Percentiles rank a stretch among this genome's conserved stretches.
Evolutionary conservation across 2,329 filamentous ascomycete genomes (phyloP).

Genomic region (Ceratocystis variospora): DNA sequence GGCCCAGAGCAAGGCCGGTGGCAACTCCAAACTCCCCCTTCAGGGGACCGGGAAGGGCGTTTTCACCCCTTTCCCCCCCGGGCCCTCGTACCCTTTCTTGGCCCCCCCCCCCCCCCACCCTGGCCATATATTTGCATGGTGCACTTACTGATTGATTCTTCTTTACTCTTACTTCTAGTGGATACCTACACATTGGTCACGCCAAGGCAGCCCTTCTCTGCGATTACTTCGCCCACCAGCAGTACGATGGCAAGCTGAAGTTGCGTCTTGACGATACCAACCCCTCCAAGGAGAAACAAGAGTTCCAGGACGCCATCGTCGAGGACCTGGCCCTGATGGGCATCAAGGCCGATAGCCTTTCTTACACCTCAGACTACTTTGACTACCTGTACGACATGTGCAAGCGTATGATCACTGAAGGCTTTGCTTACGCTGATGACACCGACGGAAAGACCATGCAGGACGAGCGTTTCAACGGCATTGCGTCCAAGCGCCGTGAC

Average conservation of each 20-base stretch:
- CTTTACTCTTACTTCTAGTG: conserved; percentile 29
- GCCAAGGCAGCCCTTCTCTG: conserved; percentile 87
- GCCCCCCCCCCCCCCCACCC: neutral
- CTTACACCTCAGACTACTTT: conserved; percentile 93
- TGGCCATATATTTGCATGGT: neutral
- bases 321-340: conserved; percentile 86
- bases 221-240: conserved; percentile 91
- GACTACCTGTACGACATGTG: conserved; percentile 78
- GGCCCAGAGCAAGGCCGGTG: conserved; percentile 60
- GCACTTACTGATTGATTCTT: neutral
- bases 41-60: conserved; percentile 78
- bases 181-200: conserved; percentile 90
- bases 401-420: conserved; percentile 70
- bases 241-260: conserved; percentile 80
- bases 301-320: conserved; percentile 86
- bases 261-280: conserved; percentile 97
- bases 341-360: conserved; percentile 72
- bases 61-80: conserved; percentile 81
- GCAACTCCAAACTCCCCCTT: conserved; percentile 77
- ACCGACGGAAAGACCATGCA: conserved; percentile 83
- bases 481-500: conserved; percentile 69
- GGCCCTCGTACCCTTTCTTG: conserved; percentile 56
- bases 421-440: conserved; percentile 87
- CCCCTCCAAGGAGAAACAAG: conserved; percentile 90
- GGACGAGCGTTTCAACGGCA: conserved; percentile 68